These are phyloP conservation scores for Calonectria naviculata DNA, from an alignment of 2,329 filamentous ascomycete genomes.

Conservation along the genomic window DNA sequence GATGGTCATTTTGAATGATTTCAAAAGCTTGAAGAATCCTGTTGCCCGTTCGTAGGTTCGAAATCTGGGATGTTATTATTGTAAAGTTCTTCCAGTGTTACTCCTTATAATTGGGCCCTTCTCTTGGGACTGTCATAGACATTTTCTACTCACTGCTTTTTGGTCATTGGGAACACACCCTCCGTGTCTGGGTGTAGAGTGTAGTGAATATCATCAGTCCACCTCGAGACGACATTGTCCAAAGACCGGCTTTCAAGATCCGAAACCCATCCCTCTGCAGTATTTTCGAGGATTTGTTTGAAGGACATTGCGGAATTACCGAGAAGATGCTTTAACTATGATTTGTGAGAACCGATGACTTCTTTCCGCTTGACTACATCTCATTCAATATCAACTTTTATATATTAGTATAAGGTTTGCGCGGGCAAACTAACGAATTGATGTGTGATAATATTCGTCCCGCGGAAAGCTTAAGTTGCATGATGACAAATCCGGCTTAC, in stretches of 20 bases:
- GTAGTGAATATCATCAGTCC: constrained; percentile 15
- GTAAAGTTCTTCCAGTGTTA: too few species aligned
- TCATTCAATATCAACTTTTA: too few species aligned
- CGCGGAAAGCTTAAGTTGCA: too few species aligned
- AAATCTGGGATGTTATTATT: too few species aligned
- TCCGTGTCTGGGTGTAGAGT: constrained; percentile 7
- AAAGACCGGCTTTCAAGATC: constrained; percentile 10
- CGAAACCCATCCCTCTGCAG: constrained; percentile 3
- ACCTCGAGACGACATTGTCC: constrained; percentile 5
- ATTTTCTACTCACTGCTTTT: constrained; percentile 4
- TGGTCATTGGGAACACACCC: not conserved
- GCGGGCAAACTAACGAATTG: too few species aligned
- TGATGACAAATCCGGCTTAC: too few species aligned
- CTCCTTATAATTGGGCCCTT: too few species aligned
- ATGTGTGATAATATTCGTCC: too few species aligned
- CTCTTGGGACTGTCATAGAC: not conserved
- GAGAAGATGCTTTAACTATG: too few species aligned
- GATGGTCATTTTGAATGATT: constrained; percentile 4
- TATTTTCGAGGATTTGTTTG: not conserved
- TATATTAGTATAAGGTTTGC: too few species aligned
- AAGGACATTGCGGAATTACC: constrained; percentile 5
- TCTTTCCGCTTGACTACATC: too few species aligned
- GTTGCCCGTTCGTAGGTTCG: constrained; percentile 8
- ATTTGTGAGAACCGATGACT: too few species aligned
- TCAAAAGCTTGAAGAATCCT: not conserved